Evolutionary conservation across 257 asterid species (phyloP).

Genomic region (Forsythia suspensa): DNA sequence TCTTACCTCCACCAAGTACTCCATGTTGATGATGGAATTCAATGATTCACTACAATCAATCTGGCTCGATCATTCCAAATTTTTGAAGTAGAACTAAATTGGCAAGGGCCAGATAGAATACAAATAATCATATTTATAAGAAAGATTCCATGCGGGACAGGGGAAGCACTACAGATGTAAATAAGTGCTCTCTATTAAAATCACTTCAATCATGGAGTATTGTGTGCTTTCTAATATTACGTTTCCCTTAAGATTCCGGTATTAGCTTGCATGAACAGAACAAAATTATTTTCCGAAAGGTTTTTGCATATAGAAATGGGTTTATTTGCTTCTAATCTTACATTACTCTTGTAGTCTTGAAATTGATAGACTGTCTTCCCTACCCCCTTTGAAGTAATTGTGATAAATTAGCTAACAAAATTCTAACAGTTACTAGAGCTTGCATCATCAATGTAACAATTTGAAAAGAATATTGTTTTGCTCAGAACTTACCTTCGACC

Average conservation of each 20-base stretch:
- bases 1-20: not conserved
- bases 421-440: not conserved
- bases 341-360: not conserved
- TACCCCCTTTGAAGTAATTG: not conserved
- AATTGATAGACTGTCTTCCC: not conserved
- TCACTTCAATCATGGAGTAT: not conserved
- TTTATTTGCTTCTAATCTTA: not conserved
- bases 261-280: not conserved
- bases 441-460: not conserved
- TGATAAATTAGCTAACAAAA: not conserved
- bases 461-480: not conserved
- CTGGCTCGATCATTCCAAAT: not conserved
- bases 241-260: not conserved
- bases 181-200: not conserved
- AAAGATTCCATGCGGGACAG: not conserved
- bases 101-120: not conserved
- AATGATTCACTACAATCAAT: not conserved
- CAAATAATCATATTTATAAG: not conserved
- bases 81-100: not conserved
- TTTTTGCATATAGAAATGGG: not conserved
- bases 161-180: not conserved
- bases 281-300: not conserved
- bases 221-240: not conserved
- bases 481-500: constrained; percentile 21
- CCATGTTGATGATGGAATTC: not conserved